Evolutionary conservation across 1,284 basidiomycete species (phyloP), one percentile per base, ranked within the genome.

Genomic region (Pseudozyma tsukubaensis): DNA sequence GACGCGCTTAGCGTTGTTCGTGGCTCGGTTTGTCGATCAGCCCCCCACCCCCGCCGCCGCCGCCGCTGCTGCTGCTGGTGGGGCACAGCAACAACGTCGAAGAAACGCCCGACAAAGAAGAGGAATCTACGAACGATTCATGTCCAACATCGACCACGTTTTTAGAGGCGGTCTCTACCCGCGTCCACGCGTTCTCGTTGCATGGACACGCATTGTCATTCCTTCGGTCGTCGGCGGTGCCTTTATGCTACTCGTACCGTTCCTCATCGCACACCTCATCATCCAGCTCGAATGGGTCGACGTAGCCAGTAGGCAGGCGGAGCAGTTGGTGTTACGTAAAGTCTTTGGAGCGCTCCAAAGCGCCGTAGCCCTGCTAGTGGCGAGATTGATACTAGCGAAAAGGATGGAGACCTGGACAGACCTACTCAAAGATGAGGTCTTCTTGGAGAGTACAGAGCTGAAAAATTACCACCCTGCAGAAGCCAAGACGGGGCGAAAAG

Each of bases 361-460:
- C 43, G 10, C 21, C 0, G 5, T 54, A 10, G 10, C 68, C 18
- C 24, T 70, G 1, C 18, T 9, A 5, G 60, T 11, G 24, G 43
- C 60, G 8, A 52, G 50, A 8, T 32, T 16, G 19, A 36, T 50
- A 34, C 47, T 77, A 16, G 11, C 45, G 18, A 59, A 39, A 1
- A 50, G 67, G 37, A 78, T 79, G 60, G 65, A 73, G 4, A 36
- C 37, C 35, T 82, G 80, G 80, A 83, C 82, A 16, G 64, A 72
- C 4, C 11, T 72, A 43, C 50, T 83, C 13, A 81, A 77, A 55
- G 82, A 83, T 56, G 80, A 83, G 53, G 65, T 82, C 11, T 83
- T 76, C 40, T 69, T 83, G 50, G 78, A 80, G 48, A 77, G 70
- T 35, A 83, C 80, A 10, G 78, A 80, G 75, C 47, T 83, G 40